Evolutionary conservation across 139 green algal species (phyloP), one percentile per base, ranked within the genome.

Genomic region (Tetradesmus obliquus): DNA sequence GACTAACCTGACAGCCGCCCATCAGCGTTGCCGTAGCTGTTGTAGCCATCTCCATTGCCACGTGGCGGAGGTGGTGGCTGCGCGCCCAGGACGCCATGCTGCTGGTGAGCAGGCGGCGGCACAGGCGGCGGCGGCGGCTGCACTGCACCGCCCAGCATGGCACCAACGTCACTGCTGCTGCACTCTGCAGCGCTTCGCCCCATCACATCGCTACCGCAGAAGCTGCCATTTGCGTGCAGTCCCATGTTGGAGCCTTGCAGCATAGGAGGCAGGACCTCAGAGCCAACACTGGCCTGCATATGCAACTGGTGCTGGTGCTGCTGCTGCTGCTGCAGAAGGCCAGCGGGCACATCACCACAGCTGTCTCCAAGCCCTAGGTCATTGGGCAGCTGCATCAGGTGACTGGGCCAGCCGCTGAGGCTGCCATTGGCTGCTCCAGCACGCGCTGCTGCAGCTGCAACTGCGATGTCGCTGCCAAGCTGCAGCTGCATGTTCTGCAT

Each of bases 401-500:
- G 32, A n/a, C 79, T 54, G 24, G 10, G 62, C 85, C 51, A 53
- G 66, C 24, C 5, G 6, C 84, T 79, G 58, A 5, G 12, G n/a
- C 51, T 79, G 84, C 71, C 74, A 71, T 71, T 90, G 72, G n/a
- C 51, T 71, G 86, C 5, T n/a, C 71, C 32, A 15, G 7, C 55
- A 84, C 7, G 1, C 32, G 74, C 51, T 69, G 60, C 84, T 81
- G 84, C 58, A 62, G 15, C 24, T 55, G n/a, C 24, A 12, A 22
- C 79, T 84, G 54, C 76, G 58, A 24, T 15, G 79, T 4, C 32
- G 79, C 3, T 85, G 12, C 80, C 80, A 85, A 24, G 51, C 51
- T 72, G 82, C 82, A n/a, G 82, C 82, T 87, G 82, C 66, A 24
- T n/a, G 66, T 9, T 84, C 45, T 84, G 79, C 79, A 57, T 51